Evolutionary conservation across 768 basidiomycete species (phyloP), one percentile per base, ranked within the genome.

Genomic region (Phanerochaete sordida): DNA sequence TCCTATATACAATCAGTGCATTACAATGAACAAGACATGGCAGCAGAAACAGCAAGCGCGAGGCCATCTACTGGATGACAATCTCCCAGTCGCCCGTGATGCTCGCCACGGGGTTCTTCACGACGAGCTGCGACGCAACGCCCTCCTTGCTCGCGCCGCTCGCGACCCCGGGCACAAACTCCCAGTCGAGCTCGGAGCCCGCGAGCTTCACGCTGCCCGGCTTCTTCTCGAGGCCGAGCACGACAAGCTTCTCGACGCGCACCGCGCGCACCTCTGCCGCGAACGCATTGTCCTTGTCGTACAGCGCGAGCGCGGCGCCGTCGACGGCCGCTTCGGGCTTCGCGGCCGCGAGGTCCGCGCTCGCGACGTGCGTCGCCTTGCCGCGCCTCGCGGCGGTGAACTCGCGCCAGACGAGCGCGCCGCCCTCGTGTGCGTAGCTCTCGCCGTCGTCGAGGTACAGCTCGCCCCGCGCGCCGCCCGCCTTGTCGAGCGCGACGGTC

Each of bases 371-470:
- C 48, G 86, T 70, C 54, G 73, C 79, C 63, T 84, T 74, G 48
- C 69, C 66, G 13, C 72, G 72, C 70, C 80, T 79, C 56, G 77
- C 80, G 26, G 92, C 87, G 26, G 68, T 68, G 68, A 95, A 92
- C 61, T 80, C 77, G 57, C 93, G 86, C 92, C 92, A 95, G 60
- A 97, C 78, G 70, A 91, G 84, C 60, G 93, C 79, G 30, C 97
- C 97, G 6, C 81, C 69, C 59, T 82, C 75, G 73, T 95, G 87
- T 4, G 80, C 76, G 73, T 86, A 98, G 0, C 88, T 84, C 54
- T 88, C 89, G 15, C 97, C 97, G 65, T 98, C 97, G 70, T 99
- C 97, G 58, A 96, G 83, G 74, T 98, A 99, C 37, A 99, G 79
- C 68, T 95, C 91, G 37, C 97, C 97, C 1, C 69, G 70, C 0